Base-by-base conservation (phyloP, 1,284 basidiomycete genomes). In the Pulchroboletus neoregius region DNA sequence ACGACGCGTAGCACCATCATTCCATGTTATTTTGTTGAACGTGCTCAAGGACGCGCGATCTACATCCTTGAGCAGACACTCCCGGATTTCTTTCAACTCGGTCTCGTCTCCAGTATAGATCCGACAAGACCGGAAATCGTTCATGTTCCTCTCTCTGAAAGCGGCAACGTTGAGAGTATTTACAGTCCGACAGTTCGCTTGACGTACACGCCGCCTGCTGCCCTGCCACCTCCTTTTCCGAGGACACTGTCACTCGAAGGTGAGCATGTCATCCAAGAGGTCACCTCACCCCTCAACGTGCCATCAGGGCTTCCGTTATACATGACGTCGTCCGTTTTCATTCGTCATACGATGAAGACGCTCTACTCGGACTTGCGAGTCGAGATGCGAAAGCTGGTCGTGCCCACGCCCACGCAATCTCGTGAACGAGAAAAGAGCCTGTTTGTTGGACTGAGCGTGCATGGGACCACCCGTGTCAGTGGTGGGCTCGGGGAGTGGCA, bases 271-370 rank as follows among this genome's bases (percentile, higher is more conserved):
- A 16, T 11, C n/a, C 32, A 22, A 5, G 31, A 11, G 34, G 20
- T 9, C 10, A 8, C 24, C 2, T 18, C 15, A 0, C n/a, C 13
- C 32, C 48, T 53, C 28, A 54, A 33, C 10, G 4, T 12, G n/a
- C 11, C 20, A 16, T 7, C 49, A 87, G 85, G 87, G 24, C 62
- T 86, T 5, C 77, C 82, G 7, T 58, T 89, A 32, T 90, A 90
- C 62, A 70, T 82, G 50, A 76, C 83, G 1, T 87, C 84, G 0
- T 79, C 84, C 2, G 74, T 76, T 2, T 78, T 89, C 52, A 66
- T 89, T 20, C 74, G 83, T 18, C 85, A 85, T 53, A 83, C 85
- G 5, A 74, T 90, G 56, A 84, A 80, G 56, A 80, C 87, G 6
- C 65, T 90, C 12, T 87, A 87, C 60, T 75, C 80, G 12, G 79